Evolutionary conservation across 1,139 yeast species (phyloP).

Genomic region (Geotrichum carabidarum): DNA sequence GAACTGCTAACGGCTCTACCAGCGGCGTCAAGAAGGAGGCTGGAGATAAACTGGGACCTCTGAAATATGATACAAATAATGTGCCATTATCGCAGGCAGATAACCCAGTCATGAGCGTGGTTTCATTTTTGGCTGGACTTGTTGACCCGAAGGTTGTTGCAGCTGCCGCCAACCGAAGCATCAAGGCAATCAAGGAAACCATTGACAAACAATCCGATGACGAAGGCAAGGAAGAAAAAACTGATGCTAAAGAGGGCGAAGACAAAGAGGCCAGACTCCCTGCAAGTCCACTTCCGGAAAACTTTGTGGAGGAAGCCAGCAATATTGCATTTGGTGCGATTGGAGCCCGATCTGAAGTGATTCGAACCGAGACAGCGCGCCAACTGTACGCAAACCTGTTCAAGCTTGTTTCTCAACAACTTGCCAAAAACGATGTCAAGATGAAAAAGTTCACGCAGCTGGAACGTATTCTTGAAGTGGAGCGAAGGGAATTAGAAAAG

Average conservation of each 20-base stretch:
- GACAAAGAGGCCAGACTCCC: background rate
- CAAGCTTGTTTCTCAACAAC: constrained; percentile 66
- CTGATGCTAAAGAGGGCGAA: constrained; percentile 20
- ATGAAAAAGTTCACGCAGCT: constrained; percentile 61
- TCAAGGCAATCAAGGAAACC: constrained; percentile 46
- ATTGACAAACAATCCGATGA: constrained; percentile 33
- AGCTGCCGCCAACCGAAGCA: constrained; percentile 51
- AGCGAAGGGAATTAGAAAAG: constrained; percentile 64
- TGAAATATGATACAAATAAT: constrained; percentile 69
- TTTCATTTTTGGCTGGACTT: constrained; percentile 77
- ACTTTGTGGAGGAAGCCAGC: constrained; percentile 27
- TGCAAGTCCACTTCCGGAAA: constrained; percentile 3
- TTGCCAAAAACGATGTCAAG: constrained; percentile 72
- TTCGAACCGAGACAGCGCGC: constrained; percentile 78
- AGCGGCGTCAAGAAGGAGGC: constrained; percentile 36
- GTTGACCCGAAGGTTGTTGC: constrained; percentile 88
- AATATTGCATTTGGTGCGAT: constrained; percentile 40
- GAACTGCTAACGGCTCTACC: constrained; percentile 29
- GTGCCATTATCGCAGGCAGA: constrained; percentile 81
- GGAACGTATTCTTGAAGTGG: constrained; percentile 74
- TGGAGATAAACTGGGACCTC: constrained; percentile 55
- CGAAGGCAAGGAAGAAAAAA: constrained; percentile 17
- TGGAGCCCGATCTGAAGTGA: constrained; percentile 78
- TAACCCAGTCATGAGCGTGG: constrained; percentile 87
- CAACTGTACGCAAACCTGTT: constrained; percentile 49